Conservation (phyloP, 768 basidiomycete species). For the Xanthoconium stramineum region DNA sequence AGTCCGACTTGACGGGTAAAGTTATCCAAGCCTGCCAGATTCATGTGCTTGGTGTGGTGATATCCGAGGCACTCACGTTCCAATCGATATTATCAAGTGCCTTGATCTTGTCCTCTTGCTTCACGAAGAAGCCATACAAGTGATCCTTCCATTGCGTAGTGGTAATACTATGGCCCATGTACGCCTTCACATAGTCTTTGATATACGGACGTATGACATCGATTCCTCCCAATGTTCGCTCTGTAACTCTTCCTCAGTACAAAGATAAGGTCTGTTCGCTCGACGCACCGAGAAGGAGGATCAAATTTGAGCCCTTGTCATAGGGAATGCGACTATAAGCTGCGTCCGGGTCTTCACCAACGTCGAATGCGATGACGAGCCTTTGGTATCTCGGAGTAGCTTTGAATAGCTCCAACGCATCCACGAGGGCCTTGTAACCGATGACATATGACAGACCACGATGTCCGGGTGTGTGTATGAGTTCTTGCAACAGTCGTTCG, state of each 20-base stretch:
- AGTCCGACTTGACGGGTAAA: slow-evolving; percentile 48
- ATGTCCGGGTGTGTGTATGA: slow-evolving; percentile 68
- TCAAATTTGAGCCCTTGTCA: slow-evolving; percentile 85
- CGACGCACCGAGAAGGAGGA: slow-evolving; percentile 72
- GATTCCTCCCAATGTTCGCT: slow-evolving; percentile 53
- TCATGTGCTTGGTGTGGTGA: neutral
- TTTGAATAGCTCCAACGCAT: slow-evolving; percentile 61
- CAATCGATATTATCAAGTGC: slow-evolving; percentile 51
- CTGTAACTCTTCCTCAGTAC: slow-evolving; percentile 21
- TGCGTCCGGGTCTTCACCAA: slow-evolving; percentile 75
- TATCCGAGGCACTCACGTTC: slow-evolving; percentile 41
- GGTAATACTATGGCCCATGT: slow-evolving; percentile 53
- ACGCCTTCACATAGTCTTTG: slow-evolving; percentile 52
- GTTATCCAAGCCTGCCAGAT: slow-evolving; percentile 42
- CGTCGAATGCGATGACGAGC: slow-evolving; percentile 69
- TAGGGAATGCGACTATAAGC: slow-evolving; percentile 77
- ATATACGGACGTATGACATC: slow-evolving; percentile 56
- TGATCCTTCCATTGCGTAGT: slow-evolving; percentile 58
- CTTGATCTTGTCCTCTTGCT: slow-evolving; percentile 41
- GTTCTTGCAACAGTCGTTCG: slow-evolving; percentile 73
- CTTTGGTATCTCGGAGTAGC: slow-evolving; percentile 69
- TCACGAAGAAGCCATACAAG: slow-evolving; percentile 44
- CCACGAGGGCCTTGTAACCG: slow-evolving; percentile 65
- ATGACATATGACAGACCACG: slow-evolving; percentile 81
- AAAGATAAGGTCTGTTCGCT: neutral